These are phyloP conservation scores for Adansonia gregorii DNA, from an alignment of 441 rosid species.

Conservation along the genomic window DNA sequence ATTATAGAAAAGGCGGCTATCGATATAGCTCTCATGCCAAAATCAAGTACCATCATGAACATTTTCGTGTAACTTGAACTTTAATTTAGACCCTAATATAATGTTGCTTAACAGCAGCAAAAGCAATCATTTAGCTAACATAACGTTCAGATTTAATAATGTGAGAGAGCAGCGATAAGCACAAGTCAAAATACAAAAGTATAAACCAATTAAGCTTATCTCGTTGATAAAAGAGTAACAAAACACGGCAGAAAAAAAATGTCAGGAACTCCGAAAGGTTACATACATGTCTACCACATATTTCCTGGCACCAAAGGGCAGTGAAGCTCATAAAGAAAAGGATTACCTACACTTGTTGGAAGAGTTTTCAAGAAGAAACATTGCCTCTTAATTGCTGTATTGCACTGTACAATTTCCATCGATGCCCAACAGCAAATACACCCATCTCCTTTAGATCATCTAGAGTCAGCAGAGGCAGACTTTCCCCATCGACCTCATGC, in stretches of 20 bases:
- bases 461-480: conserved; percentile 54
- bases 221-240: conserved; percentile 24
- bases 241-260: conserved; percentile 18
- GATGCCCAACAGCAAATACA: conserved; percentile 52
- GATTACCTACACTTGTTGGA: conserved; percentile 22
- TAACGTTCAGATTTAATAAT: background rate
- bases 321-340: conserved; percentile 16
- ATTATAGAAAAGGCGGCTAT: background rate
- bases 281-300: conserved; percentile 29
- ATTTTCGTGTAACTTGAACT: background rate
- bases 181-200: background rate
- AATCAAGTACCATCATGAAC: background rate
- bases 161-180: background rate
- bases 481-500: conserved; percentile 62
- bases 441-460: conserved; percentile 72
- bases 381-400: conserved; percentile 42
- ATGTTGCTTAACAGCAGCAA: background rate
- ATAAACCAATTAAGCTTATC: conserved; percentile 16
- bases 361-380: conserved; percentile 28
- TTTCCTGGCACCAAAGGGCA: conserved; percentile 34
- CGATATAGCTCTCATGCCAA: background rate
- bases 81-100: background rate
- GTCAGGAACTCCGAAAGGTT: conserved; percentile 33
- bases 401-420: conserved; percentile 54
- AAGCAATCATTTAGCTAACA: background rate